Evolutionary conservation across 192 early-diverging fungal genomes (phyloP), one percentile per base, ranked within the genome.

Genomic region (Thamnidium elegans): DNA sequence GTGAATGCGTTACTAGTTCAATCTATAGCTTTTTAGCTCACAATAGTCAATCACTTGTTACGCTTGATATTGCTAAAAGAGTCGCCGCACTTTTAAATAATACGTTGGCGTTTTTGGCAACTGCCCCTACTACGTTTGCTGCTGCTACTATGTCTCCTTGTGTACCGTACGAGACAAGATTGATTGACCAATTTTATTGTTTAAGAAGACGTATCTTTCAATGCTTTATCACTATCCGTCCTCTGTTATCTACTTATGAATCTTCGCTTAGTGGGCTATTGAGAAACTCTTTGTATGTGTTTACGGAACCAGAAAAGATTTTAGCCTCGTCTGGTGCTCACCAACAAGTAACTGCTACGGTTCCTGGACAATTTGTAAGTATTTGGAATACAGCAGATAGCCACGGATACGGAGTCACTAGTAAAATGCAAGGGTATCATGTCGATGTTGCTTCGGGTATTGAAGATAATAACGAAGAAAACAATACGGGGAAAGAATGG

Each of bases 41-140:
- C 72, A 93, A 92, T 54, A 69, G 67, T 17, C 74, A 82, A 1
- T 81, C 83, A 11, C 62, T 93, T 14, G 79, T 85, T 9, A 83
- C 86, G 0, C 55, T 81, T 14, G 93, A 95, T 72, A 84, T 90
- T 31, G 88, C 88, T 15, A 94, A 94, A 72, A 77, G 91, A 15
- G 76, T 93, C 9, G 72, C 86, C 1, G 90, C 91, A 4, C 73
- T 86, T 10, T 70, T 95, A 55, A 89, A 86, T 59, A 93, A 92
- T 64, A 80, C 85, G 0, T 60, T 94, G 19, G 70, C 76, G 0
- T 94, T 92, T 60, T 56, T 87, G 10, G 63, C 75, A 1, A 70
- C 77, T 1, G 74, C 88, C 8, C 83, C 86, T 4, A 70, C 71
- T 15, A 69, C 72, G 0, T 87, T 87, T 69, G 21, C 71, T 0